Evolutionary conservation across 768 basidiomycete genomes (phyloP), one percentile per base, ranked within the genome.

Genomic region (Tylopilus plumbeoviolaceoides): DNA sequence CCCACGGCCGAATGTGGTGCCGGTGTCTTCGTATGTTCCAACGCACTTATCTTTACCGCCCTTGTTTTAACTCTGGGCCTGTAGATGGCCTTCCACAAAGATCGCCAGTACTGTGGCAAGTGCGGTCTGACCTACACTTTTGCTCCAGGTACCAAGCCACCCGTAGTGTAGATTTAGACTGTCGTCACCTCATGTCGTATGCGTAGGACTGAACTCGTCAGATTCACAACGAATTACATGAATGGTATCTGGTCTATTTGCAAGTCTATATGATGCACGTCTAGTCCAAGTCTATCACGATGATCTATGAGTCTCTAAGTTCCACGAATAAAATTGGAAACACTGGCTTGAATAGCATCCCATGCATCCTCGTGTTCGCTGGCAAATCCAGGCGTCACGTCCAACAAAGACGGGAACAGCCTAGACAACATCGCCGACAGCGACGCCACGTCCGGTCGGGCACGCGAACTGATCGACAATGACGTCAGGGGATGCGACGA

Each of bases 91-190:
- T 93, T 93, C 85, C 95, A 99, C 83, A 81, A 89, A 62, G 92
- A 98, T 75, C 87, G 95, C 62, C 95, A 98, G 76, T 95, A 95
- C 76, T 98, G 95, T 73, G 95, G 95, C 75, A 91, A 91, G 77
- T 94, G 91, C 58, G 89, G 89, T 44, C 71, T 92, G 73, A 91
- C 89, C 47, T 91, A 91, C 78, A 84, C 85, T 52, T 91, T 91
- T 78, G 78, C 80, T 56, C 84, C 89, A 45, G 89, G 87, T 57
- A 82, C 80, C 71, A 89, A 89, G 73, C 88, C 88, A 47, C 86
- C 88, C 50, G 79, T 77, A 53, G 81, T 81, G 55, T 89, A 79
- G 77, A 62, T 31, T 12, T 58, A 53, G 28, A 28, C 18, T 30
- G n/a, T 17, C 52, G 36, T 25, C 43, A 30, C 42, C 25, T 47